Evolutionary conservation across 805 yeast genomes (phyloP), one percentile per base, ranked within the genome.

Genomic region (Lipomyces lipofer): DNA sequence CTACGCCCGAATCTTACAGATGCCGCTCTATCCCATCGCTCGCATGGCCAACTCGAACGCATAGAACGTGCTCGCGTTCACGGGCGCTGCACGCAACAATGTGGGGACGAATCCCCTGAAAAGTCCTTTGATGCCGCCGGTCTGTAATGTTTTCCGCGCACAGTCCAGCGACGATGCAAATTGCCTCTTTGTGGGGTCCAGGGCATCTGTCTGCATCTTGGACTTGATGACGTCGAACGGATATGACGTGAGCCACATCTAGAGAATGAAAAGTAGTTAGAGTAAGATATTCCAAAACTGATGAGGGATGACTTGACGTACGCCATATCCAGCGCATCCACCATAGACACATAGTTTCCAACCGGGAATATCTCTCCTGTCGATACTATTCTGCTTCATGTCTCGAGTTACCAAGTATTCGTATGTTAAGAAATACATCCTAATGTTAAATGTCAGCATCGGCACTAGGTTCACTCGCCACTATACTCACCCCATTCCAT

Each of bases 1-100:
- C n/a, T n/a, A n/a, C n/a, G n/a, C n/a, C n/a, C n/a, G n/a, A n/a
- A n/a, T n/a, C n/a, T n/a, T n/a, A n/a, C n/a, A n/a, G n/a, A n/a
- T n/a, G n/a, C n/a, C 40, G 17, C 25, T 21, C 40, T 42, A 63
- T 22, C 64, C 60, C 53, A 64, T 52, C 9, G 56, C 59, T 72
- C 96, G 82, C 86, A 91, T 85, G 3, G 96, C 87, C 47, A 86
- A 72, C 71, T 94, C 99, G 69, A 94, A 94, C 1, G 95, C 90
- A 42, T 89, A 85, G 73, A 94, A 94, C 0, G 99, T 95, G 28
- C 95, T 96, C 39, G 96, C 99, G 69, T 94, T 95, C 2, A 95
- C 99, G 0, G 99, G 99, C 2, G 96, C 96, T 47, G 99, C 98
- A 73, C 99, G 85, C 60, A 94, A 74, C 60, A 94, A 81, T 0